Evolutionary conservation across 1,139 yeast genomes (phyloP).

Genomic region (Magnusiomyces tetraspermus): DNA sequence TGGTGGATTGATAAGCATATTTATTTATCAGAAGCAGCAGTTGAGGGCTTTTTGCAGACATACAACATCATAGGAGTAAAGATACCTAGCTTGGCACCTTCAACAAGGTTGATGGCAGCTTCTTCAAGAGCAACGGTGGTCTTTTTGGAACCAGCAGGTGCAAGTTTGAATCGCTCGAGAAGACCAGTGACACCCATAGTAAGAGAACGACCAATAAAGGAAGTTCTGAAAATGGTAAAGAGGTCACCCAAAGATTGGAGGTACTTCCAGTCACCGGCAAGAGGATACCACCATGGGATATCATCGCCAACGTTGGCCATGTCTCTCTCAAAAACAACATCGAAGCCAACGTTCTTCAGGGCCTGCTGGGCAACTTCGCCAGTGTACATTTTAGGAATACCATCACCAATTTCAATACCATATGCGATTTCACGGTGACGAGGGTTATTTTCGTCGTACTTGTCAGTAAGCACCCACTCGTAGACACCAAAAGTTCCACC

Average conservation of each 20-base stretch:
- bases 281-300: slow-evolving; percentile 97
- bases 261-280: slow-evolving; percentile 87
- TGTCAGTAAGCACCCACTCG: slow-evolving; percentile 98
- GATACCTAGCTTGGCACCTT: slow-evolving; percentile 79
- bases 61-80: slow-evolving; percentile 97
- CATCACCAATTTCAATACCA: slow-evolving; percentile 97
- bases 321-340: slow-evolving; percentile 64
- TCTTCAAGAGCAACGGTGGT: slow-evolving; percentile 91
- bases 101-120: slow-evolving; percentile 92
- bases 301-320: slow-evolving; percentile 76
- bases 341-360: slow-evolving; percentile 78
- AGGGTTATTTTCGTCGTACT: slow-evolving; percentile 74
- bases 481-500: slow-evolving; percentile 97
- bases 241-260: slow-evolving; percentile 72
- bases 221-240: slow-evolving; percentile 82
- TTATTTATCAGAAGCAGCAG: slow-evolving; percentile 5
- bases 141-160: slow-evolving; percentile 87
- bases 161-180: slow-evolving; percentile 75
- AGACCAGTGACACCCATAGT: slow-evolving; percentile 74
- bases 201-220: slow-evolving; percentile 71
- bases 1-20: no score
- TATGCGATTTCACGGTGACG: slow-evolving; percentile 93
- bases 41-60: slow-evolving; percentile 82
- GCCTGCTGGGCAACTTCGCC: slow-evolving; percentile 83
- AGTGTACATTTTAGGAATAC: slow-evolving; percentile 94